Base-by-base conservation (phyloP, 345 rosid genomes). In the Luvunga scandens region DNA sequence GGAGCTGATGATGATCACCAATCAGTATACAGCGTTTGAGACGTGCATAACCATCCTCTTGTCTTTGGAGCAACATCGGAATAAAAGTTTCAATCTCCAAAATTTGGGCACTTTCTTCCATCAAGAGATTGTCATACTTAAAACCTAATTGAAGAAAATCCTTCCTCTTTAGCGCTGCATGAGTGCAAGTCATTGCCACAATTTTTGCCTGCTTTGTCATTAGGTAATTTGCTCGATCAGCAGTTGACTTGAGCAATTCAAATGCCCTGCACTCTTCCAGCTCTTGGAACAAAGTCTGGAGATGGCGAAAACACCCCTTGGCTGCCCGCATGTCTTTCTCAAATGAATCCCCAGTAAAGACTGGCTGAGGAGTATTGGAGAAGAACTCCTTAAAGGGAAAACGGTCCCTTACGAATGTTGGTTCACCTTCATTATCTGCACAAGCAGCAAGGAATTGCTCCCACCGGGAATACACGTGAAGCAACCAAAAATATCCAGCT, bases 71-170 rank as follows among this genome's bases (percentile, higher is more conserved):
- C 86, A 96, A 83, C 99, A 96, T 96, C 33, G 99, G 99, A 79
- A 96, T 96, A 87, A 96, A 96, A 75, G 99, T 96, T 80, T 96
- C 99, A 75, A 96, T 96, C 88, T 96, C 99, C 87, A 96, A 85
- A 84, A 94, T 96, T 75, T 96, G 98, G 55, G 99, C 99, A 82
- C 99, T 96, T 87, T 96, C 99, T 96, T 96, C 99, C 99, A 96
- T 96, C 84, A 96, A 77, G 63, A 96, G 85, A 91, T 96, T 96
- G 79, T 96, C 99, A 80, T 96, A 96, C 83, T 96, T 96, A 88
- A 96, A 96, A 66, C 99, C 99, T 78, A 95, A 83, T 80, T 93
- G 94, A 79, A 95, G 99, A 84, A 95, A 95, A 82, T 95, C 99
- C 85, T 92, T 94, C 88, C 99, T 90, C 84, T 95, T 95, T 66